These are phyloP conservation scores for Stagonosporopsis cucurbitacearum DNA, from an alignment of 2,329 filamentous ascomycete genomes.

Conservation along the genomic window DNA sequence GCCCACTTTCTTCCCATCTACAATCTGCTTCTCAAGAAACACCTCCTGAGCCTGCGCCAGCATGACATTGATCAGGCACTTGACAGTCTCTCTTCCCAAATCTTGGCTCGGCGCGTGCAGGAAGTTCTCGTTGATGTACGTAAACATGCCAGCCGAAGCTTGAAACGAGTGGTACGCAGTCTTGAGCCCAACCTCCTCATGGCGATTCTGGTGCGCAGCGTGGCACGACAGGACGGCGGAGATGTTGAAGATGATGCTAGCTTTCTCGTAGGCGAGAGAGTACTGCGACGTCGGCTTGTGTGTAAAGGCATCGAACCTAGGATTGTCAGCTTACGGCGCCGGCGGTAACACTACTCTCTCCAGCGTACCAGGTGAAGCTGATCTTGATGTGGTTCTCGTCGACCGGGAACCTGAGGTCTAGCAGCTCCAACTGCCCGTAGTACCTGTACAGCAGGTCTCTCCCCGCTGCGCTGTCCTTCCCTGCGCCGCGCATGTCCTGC, in stretches of 20 bases:
- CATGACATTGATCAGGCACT: constrained; percentile 90
- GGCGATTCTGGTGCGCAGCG: constrained; percentile 88
- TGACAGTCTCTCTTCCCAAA: constrained; percentile 92
- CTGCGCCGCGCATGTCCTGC: constrained; percentile 97
- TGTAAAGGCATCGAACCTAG: constrained; percentile 98
- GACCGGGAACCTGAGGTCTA: constrained; percentile 94
- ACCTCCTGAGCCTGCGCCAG: constrained; percentile 96
- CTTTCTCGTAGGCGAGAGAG: constrained; percentile 96
- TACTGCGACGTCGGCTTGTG: constrained; percentile 97
- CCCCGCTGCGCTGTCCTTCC: constrained; percentile 93
- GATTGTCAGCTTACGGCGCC: constrained; percentile 28
- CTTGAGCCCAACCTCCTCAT: constrained; percentile 91
- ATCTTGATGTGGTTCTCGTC: constrained; percentile 99
- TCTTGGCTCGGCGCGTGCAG: constrained; percentile 96
- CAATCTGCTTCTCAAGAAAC: constrained; percentile 94
- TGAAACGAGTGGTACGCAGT: constrained; percentile 98
- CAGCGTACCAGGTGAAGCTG: constrained; percentile 87
- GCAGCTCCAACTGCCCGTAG: constrained; percentile 93
- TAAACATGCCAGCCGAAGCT: constrained; percentile 98
- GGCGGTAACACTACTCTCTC: not conserved
- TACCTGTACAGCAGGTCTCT: constrained; percentile 94
- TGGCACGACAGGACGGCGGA: constrained; percentile 96
- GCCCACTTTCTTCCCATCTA: constrained; percentile 90
- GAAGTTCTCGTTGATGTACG: constrained; percentile 99
- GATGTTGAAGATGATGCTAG: constrained; percentile 99